These are phyloP conservation scores for Stereum hirsutum DNA, from an alignment of 1,284 basidiomycete genomes.

Conservation along the genomic window DNA sequence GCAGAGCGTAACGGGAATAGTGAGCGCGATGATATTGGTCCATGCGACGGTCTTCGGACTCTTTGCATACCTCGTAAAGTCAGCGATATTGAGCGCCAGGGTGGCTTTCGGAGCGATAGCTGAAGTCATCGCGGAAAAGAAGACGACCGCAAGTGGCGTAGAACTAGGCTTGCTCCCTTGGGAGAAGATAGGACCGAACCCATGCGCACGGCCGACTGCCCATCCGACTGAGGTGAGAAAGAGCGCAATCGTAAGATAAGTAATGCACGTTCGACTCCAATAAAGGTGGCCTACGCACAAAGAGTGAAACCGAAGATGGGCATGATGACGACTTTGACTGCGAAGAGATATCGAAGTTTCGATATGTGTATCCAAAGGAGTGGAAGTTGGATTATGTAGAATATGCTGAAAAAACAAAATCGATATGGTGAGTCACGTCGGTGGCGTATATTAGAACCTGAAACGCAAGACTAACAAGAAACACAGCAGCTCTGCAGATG, in stretches of 20 bases:
- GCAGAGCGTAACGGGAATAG: not conserved
- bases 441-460: not conserved
- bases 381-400: not conserved
- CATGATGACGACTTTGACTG: not conserved
- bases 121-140: constrained; percentile 1
- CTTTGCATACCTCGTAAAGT: not conserved
- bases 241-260: not conserved
- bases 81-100: not conserved
- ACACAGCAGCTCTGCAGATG: not conserved
- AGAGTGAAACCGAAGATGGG: not conserved
- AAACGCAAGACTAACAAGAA: constrained; percentile 1
- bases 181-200: not conserved
- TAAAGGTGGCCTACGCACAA: not conserved
- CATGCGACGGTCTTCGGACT: not conserved
- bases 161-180: not conserved
- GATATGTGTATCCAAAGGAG: constrained; percentile 1
- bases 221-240: not conserved
- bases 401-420: not conserved
- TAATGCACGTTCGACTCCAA: too few species aligned
- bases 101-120: constrained; percentile 1
- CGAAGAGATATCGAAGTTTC: not conserved
- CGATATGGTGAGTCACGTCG: not conserved
- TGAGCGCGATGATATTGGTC: not conserved
- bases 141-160: not conserved
- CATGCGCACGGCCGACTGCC: not conserved